Evolutionary conservation across 768 basidiomycete genomes (phyloP), one percentile per base, ranked within the genome.

Genomic region (Phaeotremella fagi): DNA sequence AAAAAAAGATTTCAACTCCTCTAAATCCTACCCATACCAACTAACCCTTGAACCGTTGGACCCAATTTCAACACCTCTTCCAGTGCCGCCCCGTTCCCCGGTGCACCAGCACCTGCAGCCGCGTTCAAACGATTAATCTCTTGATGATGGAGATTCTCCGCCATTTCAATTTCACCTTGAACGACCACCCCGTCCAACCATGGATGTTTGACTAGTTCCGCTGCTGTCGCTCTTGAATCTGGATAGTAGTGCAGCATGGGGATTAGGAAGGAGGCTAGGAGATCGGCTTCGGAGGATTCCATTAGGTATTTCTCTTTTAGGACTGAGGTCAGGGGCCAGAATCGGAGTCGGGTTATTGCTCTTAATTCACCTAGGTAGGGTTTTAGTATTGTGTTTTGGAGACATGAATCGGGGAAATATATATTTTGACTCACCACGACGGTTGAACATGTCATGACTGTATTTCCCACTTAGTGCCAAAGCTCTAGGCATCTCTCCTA

Each of bases 231-330:
- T 24, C 94, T 83, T 62, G 87, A 85, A 57, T 92, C 90, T 0
- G 92, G 87, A 64, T 86, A 83, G 18, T 95, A 81, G 25, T 87
- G 80, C 7, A 99, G 79, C 94, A 98, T 95, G 3, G 91, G 91
- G 12, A 78, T 79, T 14, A 94, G 78, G 80, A 95, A 92, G 1
- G 82, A 80, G 2, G 85, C 81, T 56, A 97, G 84, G 33, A 82
- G 78, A 37, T 88, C 86, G 1, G 94, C 88, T 47, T 92, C 90
- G 3, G 80, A 76, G 45, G 82, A 81, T 1, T 89, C 84, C 69
- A 99, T 90, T 51, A 95, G 82, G 77, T 98, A 98, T 77, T 99
- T 98, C 79, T 99, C 92, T 45, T 78, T 79, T 83, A 95, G 86
- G 60, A 94, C 90, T 22, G 84, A 82, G 60, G 81, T 78, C 48